phyloP scores from a whole-genome alignment of 148 eudicot genomes.

The Fallopia convolvulus region DNA sequence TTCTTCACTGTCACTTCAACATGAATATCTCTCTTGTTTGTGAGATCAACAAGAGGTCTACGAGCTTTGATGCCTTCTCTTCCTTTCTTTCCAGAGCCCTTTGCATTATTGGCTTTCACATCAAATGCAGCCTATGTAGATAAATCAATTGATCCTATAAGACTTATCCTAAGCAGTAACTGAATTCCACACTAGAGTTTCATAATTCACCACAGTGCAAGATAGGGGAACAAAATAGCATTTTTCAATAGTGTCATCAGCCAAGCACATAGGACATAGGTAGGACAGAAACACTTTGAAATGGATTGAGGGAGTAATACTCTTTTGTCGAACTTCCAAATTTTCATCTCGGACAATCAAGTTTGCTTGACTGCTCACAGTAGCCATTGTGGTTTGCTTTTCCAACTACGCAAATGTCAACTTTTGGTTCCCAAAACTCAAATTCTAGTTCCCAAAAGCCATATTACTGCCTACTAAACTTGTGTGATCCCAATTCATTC shows the following conservation, averaged over 20 bases:
- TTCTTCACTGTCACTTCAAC: constrained; percentile 1
- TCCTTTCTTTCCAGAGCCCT: not conserved
- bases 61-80: not conserved
- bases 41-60: constrained; percentile 10
- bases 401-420: not conserved
- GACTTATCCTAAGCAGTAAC: not conserved
- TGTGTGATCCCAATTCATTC: too few relatives aligned
- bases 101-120: not conserved
- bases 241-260: not conserved
- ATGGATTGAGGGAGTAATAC: not conserved
- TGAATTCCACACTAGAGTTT: not conserved
- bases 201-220: not conserved
- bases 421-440: too few relatives aligned
- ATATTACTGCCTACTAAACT: too few relatives aligned
- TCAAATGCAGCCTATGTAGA: constrained; percentile 9
- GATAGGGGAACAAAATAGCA: too few relatives aligned
- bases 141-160: not conserved
- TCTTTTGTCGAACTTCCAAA: constrained; percentile 13
- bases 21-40: constrained; percentile 10
- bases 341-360: constrained; percentile 5
- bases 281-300: too few relatives aligned
- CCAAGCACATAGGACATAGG: too few relatives aligned
- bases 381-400: constrained; percentile 3
- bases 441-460: too few relatives aligned
- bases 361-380: constrained; percentile 4